Evolutionary conservation across 2,329 filamentous ascomycete species (phyloP), one percentile per base, ranked within the genome.

Genomic region (Beauveria australis): DNA sequence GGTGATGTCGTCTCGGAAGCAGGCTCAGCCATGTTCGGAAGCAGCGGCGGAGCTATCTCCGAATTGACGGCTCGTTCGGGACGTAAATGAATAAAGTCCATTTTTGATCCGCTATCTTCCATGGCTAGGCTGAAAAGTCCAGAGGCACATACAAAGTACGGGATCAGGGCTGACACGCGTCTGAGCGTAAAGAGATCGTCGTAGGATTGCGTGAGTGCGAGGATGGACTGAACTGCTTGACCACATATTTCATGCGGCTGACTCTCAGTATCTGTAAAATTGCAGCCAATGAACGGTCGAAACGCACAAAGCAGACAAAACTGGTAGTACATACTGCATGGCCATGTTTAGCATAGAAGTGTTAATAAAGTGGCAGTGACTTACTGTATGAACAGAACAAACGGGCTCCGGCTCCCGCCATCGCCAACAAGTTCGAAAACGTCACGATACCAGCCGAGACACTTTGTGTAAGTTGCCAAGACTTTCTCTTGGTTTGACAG

Each of bases 341-440:
- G 12, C 33, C 22, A 14, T 18, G 2, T 18, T 56, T 30, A 63
- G 43, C 33, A 49, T 5, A n/a, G 14, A 7, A 22, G 5, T 26
- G 2, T 12, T 19, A 3, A 43, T 3, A 18, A 14, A 2, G 3
- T 37, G 48, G n/a, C 10, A 3, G 6, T 51, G 10, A 37, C 63
- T 62, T 47, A 66, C 65, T 66, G 65, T 18, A 61, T 26, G 30
- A 66, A 64, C 3, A 65, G 43, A 2, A 65, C 55, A 28, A 66
- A 64, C 7, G 65, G 63, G 12, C 57, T 63, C 24, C 40, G 16
- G 24, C 51, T 60, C 19, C 53, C 48, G 8, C 48, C 40, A 22
- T 58, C 37, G 5, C 33, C 54, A 18, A 61, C 49, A 19, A 61
- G 46, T 9, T 54, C 40, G n/a, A 65, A 64, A 8, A 66, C 57